Conservation (phyloP, 1,139 yeast genomes). For the Candida frijolesensis region DNA sequence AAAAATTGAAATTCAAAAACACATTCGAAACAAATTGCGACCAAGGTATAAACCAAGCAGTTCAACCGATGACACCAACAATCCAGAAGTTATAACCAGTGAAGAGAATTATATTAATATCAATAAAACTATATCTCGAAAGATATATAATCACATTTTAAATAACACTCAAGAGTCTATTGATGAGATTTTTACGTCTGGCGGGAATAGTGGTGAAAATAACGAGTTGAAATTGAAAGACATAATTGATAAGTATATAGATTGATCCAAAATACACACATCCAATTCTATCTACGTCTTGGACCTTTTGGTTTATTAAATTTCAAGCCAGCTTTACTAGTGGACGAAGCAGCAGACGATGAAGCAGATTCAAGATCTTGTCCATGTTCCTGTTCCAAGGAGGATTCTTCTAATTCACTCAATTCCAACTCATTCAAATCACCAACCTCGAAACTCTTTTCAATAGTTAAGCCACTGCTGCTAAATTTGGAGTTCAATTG, state of each 20-base stretch:
- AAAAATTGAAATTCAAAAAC: conserved; percentile 52
- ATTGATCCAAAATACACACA: conserved; percentile 5
- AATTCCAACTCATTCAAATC: conserved; percentile 67
- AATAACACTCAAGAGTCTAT: conserved; percentile 3
- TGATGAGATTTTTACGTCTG: conserved; percentile 16
- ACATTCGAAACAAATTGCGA: conserved; percentile 53
- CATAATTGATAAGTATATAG: conserved; percentile 27
- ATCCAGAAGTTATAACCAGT: conserved; percentile 24
- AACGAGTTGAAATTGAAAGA: conserved; percentile 20
- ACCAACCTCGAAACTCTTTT: conserved; percentile 62
- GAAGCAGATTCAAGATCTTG: conserved; percentile 19
- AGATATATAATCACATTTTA: conserved; percentile 41
- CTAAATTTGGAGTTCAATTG: conserved; percentile 38
- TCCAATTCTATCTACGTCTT: conserved; percentile 37
- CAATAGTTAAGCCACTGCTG: conserved; percentile 18
- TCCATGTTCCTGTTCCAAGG: background rate
- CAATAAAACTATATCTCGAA: conserved; percentile 43
- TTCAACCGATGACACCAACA: conserved; percentile 6
- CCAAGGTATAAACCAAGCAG: conserved; percentile 38
- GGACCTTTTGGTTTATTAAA: conserved; percentile 63
- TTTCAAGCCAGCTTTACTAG: conserved; percentile 25
- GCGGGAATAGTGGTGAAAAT: conserved; percentile 10
- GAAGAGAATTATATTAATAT: conserved; percentile 39
- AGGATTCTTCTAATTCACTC: conserved; percentile 22
- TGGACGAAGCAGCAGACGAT: conserved; percentile 11